Base-by-base conservation (phyloP, 1,139 yeast species). In the Zygosaccharomyces sapae region DNA sequence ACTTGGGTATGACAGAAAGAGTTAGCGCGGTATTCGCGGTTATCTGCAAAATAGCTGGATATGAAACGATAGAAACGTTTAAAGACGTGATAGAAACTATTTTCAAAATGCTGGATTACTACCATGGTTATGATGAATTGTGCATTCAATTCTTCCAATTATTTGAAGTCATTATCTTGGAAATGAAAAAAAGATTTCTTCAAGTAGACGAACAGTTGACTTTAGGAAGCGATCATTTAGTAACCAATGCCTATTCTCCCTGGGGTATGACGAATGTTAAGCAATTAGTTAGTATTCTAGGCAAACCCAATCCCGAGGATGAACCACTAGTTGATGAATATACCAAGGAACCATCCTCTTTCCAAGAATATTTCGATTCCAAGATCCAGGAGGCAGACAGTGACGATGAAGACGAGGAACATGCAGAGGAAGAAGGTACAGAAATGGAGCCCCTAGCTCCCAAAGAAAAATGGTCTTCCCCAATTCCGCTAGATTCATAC, bases 91-190 rank as follows among this genome's bases (percentile, higher is more conserved):
- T 90, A 6, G 77, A 80, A 33, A 80, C 89, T 9, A 75, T 88
- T 55, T 87, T 92, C 64, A 80, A 82, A 8, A 69, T 89, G 30
- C 72, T 92, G 43, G 97, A 92, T 64, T 74, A 81, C 38, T 90
- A 83, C 57, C 96, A 90, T 67, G 95, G 94, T 0, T 90, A 92
- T 63, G 70, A 80, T 1, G 70, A 73, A 12, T 69, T 92, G 19
- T 82, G 87, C 41, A 82, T 83, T 50, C 89, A 89, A 0, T 82
- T 88, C 49, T 86, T 90, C 54, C 68, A 76, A 5, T 83, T 87
- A 0, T 86, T 90, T 57, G 77, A 76, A 41, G 82, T 84, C 13
- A 67, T 90, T 1, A 73, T 83, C 1, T 68, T 68, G 16, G 86
- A 84, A 58, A 72, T 84, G 9, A 65, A 68, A 19, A 63, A 64